Evolutionary conservation across 2,329 filamentous ascomycete genomes (phyloP).

Genomic region (Penicillium oxalicum): DNA sequence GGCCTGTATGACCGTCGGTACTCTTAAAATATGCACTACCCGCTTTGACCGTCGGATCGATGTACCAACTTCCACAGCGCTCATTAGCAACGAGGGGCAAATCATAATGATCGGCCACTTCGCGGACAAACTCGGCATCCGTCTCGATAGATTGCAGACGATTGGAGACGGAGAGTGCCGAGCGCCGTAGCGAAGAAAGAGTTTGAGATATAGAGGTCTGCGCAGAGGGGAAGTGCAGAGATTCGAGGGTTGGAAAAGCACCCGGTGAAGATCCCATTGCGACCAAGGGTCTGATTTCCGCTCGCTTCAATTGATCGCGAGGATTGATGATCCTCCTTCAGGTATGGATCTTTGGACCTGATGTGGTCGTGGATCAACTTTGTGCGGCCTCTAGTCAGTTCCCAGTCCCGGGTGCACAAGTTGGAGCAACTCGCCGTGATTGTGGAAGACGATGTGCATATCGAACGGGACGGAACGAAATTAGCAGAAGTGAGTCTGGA

Average conservation of each 20-base stretch:
- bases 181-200: slow-evolving; percentile 66
- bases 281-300: neutral
- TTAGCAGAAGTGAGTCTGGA: too few relatives aligned
- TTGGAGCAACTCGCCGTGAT: neutral
- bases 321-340: too few relatives aligned
- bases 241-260: slow-evolving; percentile 32
- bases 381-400: too few relatives aligned
- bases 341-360: too few relatives aligned
- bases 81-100: slow-evolving; percentile 86
- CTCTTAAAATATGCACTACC: slow-evolving; percentile 94
- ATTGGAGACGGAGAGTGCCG: slow-evolving; percentile 72
- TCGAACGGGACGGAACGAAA: too few relatives aligned
- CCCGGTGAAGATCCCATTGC: slow-evolving; percentile 25
- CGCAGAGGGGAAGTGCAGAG: slow-evolving; percentile 50
- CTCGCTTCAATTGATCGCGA: neutral
- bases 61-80: slow-evolving; percentile 94
- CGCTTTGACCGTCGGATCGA: slow-evolving; percentile 57
- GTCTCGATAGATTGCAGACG: slow-evolving; percentile 70
- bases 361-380: too few relatives aligned
- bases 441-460: too few relatives aligned
- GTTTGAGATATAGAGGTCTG: slow-evolving; percentile 63
- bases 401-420: too few relatives aligned
- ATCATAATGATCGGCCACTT: slow-evolving; percentile 45
- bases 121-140: slow-evolving; percentile 68
- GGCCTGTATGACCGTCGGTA: slow-evolving; percentile 85